Percentiles rank a stretch among this genome's conserved stretches.
Conservation (phyloP, 2,329 filamentous ascomycete genomes). For the Hymenoscyphus infarciens region DNA sequence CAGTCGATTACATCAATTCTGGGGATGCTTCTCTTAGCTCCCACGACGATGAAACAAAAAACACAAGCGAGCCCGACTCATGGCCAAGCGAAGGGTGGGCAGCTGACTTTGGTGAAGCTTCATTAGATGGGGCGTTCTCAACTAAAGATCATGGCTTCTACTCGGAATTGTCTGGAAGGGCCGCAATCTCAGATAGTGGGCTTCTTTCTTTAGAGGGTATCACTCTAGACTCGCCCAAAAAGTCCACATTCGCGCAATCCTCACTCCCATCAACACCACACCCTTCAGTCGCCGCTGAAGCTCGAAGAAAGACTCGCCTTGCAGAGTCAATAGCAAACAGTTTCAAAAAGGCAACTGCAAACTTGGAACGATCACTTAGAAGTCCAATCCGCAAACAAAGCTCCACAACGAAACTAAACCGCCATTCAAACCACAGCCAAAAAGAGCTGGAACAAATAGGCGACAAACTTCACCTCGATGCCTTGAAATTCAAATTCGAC, state of each 20-base stretch:
- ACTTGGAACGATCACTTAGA: slow-evolving; percentile 32
- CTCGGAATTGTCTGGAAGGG: slow-evolving; percentile 28
- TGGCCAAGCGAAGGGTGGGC: slow-evolving; percentile 22
- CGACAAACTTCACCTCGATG: slow-evolving; percentile 44
- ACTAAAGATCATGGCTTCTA: slow-evolving; percentile 26
- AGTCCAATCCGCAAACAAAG: slow-evolving; percentile 40
- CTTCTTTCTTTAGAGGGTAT: slow-evolving; percentile 34
- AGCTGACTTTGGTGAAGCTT: slow-evolving; percentile 21
- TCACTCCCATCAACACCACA: slow-evolving; percentile 29
- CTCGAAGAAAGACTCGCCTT: slow-evolving; percentile 26
- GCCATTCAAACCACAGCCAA: slow-evolving; percentile 40
- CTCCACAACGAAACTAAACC: slow-evolving; percentile 29
- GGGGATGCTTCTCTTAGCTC: slow-evolving; percentile 21
- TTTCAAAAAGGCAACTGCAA: slow-evolving; percentile 38
- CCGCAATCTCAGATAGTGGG: slow-evolving; percentile 34
- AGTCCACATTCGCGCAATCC: slow-evolving; percentile 16
- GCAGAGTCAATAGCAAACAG: slow-evolving; percentile 45
- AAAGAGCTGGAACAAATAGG: slow-evolving; percentile 47
- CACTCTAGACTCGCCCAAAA: slow-evolving; percentile 27
- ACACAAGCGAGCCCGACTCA: slow-evolving; percentile 10
- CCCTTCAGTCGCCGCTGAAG: slow-evolving; percentile 10
- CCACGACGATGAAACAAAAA: slow-evolving; percentile 20
- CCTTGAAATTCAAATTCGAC: slow-evolving; percentile 45
- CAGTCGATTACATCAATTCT: slow-evolving; percentile 38
- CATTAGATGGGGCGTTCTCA: slow-evolving; percentile 9